A percentile compares a stretch with the other conserved stretches of the same genome.
phyloP scores from a whole-genome alignment of 129 eudicot species.

The Chrysanthemum makinoi region DNA sequence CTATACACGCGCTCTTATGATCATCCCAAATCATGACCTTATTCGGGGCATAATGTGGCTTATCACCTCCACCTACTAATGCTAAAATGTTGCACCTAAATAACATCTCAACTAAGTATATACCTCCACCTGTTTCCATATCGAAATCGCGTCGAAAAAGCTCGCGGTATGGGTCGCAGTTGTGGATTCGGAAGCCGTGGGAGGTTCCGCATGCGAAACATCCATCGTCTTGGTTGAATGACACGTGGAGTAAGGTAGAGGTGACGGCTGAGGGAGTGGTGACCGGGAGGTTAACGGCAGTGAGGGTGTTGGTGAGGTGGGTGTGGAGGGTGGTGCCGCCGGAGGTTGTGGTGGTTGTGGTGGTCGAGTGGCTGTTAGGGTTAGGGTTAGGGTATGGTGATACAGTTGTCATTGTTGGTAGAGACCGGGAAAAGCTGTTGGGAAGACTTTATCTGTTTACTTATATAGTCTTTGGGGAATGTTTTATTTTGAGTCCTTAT shows the following conservation, averaged over 20 bases:
- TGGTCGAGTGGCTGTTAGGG: constrained; percentile 18
- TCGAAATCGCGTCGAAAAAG: constrained; percentile 77
- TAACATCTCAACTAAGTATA: constrained; percentile 84
- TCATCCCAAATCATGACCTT: constrained; percentile 98
- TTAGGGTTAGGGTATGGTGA: constrained; percentile 51
- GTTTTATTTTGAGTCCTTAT: not conserved
- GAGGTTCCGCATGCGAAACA: constrained; percentile 79
- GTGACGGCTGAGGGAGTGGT: constrained; percentile 1
- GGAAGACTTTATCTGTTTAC: constrained; percentile 18
- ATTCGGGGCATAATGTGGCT: constrained; percentile 80
- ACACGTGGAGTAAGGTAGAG: constrained; percentile 53
- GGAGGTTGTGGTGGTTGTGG: not conserved
- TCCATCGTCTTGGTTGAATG: constrained; percentile 79
- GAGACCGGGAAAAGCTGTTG: constrained; percentile 5
- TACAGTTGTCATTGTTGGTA: constrained; percentile 54
- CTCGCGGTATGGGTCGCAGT: constrained; percentile 85
- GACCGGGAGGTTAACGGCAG: constrained; percentile 19
- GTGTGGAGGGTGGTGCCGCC: constrained; percentile 7
- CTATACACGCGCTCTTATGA: constrained; percentile 75
- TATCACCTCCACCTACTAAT: constrained; percentile 77
- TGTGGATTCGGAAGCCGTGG: constrained; percentile 73
- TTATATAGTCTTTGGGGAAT: constrained; percentile 15
- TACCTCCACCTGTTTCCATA: constrained; percentile 42
- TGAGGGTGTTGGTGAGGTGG: constrained; percentile 4
- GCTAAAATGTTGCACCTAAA: constrained; percentile 84